Base-by-base conservation (phyloP, 306 rosid species). In the Cercis canadensis region DNA sequence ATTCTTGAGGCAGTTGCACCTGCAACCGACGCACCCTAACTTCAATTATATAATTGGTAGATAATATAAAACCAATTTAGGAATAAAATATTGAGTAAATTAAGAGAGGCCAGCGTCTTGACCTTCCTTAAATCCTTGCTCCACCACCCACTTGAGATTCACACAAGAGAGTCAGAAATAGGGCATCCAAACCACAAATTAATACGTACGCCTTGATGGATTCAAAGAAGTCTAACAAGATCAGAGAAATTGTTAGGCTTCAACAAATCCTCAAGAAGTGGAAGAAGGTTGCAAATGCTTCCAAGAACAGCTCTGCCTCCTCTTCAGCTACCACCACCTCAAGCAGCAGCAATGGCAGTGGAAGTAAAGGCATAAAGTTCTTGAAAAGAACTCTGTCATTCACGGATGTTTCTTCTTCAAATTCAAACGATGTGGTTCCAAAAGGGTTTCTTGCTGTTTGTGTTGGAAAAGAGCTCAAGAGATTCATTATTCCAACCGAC, bases 181-280 rank as follows among this genome's bases (percentile, higher is more conserved):
- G n/a, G n/a, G n/a, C n/a, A n/a, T n/a, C n/a, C n/a, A n/a, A n/a
- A n/a, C n/a, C n/a, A n/a, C n/a, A n/a, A n/a, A n/a, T n/a, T n/a
- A n/a, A n/a, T n/a, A n/a, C n/a, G n/a, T n/a, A n/a, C n/a, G n/a
- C n/a, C 73, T 60, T 72, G 74, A 83, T 87, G 92, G 90, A 89
- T 75, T 74, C 90, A 75, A 89, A 86, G 86, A 92, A 84, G 74
- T 73, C 87, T 29, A 89, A 86, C 90, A 92, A 87, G 83, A 89
- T 92, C 76, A 80, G 83, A 75, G 90, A 92, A 14, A 87, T 92
- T 29, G 98, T 89, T 37, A 87, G 90, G 94, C 98, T 92, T 80
- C 96, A 84, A 67, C 98, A 87, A 74, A 87, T 92, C 85, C 86
- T 92, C 44, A 87, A 84, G 78, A 92, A 89, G 58, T 89, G 98